Conservation (phyloP, 140 eudicot species). For the Cichorium intybus region DNA sequence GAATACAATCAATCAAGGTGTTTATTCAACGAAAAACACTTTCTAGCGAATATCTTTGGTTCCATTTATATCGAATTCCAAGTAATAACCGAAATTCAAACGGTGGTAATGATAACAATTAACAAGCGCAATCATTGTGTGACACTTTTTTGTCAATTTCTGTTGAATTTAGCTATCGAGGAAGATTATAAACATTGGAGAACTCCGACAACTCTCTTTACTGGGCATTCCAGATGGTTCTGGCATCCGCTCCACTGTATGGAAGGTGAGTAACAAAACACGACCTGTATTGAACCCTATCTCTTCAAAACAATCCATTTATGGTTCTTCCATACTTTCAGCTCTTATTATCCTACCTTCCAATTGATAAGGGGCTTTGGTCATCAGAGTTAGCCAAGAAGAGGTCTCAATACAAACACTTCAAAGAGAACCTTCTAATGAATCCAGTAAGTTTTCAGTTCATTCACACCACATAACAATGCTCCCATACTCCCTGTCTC, state of each 20-base stretch:
- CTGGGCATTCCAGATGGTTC: slow-evolving; percentile 87
- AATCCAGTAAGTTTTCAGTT: slow-evolving; percentile 73
- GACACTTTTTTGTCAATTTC: not conserved
- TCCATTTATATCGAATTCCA: not conserved
- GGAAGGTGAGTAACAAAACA: slow-evolving; percentile 64
- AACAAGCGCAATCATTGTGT: not conserved
- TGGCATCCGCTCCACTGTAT: slow-evolving; percentile 74
- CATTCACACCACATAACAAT: not conserved
- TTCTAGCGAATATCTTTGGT: not conserved
- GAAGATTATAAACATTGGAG: slow-evolving; percentile 79
- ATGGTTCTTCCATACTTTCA: slow-evolving; percentile 34
- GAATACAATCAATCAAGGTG: not conserved
- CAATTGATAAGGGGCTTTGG: slow-evolving; percentile 81
- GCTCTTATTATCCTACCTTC: slow-evolving; percentile 85
- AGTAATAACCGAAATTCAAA: not conserved
- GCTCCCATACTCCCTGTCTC: slow-evolving; percentile 3
- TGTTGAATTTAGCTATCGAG: slow-evolving; percentile 59
- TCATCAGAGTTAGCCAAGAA: slow-evolving; percentile 80
- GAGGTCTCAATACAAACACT: slow-evolving; percentile 83
- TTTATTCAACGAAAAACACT: not conserved
- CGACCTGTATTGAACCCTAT: not conserved
- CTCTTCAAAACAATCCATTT: not conserved
- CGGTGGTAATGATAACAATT: not conserved
- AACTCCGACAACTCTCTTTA: slow-evolving; percentile 74
- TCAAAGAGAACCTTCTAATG: slow-evolving; percentile 84